Evolutionary conservation across 148 eudicot species (phyloP), one percentile per base, ranked within the genome.

Genomic region (Rhododendron kiyosumense): DNA sequence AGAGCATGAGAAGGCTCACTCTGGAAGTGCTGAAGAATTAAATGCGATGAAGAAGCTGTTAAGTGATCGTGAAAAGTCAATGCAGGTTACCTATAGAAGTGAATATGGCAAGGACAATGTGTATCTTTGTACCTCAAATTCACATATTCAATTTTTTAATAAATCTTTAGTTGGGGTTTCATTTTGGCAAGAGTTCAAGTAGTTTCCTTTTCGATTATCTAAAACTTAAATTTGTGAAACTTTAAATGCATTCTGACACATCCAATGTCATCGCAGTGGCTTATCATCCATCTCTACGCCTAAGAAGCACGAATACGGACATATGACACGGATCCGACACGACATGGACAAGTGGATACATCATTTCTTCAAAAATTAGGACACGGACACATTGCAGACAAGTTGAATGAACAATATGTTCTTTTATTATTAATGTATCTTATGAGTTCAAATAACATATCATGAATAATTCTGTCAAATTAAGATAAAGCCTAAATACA

Each of bases 61-160:
- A 18, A 90, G 67, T 91, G 95, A 93, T 85, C 91, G 86, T 63
- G 92, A 94, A 85, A 86, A 78, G 85, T 89, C 92, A 82, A 79
- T 92, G 87, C 90, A 93, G 98, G 98, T 96, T 82, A 79, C 90
- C 65, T 52, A 41, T 79, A 83, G 65, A 71, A 81, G 46, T 81
- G 45, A 78, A 9, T 30, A 9, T 26, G 61, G 30, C 26, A 86
- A 79, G 75, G 9, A 49, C 9, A 81, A 20, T 2, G 28, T 81
- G 43, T 28, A 17, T 57, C 74, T 82, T 57, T 22, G 7, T 13
- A 63, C 22, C 34, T 82, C 46, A 6, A 81, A 22, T 63, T 63
- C 34, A 71, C 63, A 38, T 81, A 32, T 28, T 49, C 82, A 51
- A 45, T 30, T 80, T 51, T 30, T 38, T 28, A 71, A 71, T 30